Conservation (phyloP, 2,329 filamentous ascomycete species). For the Neoarthrinium moseri region DNA sequence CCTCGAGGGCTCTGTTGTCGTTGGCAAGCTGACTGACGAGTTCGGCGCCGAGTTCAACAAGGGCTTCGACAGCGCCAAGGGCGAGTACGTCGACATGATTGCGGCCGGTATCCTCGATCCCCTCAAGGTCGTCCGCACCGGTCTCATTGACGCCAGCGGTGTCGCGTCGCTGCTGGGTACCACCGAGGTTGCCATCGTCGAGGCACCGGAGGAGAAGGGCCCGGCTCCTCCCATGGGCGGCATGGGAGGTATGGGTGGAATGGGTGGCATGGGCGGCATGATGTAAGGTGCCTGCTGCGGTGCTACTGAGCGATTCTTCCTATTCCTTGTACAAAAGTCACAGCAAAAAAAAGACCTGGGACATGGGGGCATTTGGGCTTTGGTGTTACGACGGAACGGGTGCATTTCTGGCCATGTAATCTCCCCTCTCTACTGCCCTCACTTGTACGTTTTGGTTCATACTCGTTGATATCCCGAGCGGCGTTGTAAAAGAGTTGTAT, state of each 20-base stretch:
- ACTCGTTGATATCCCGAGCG: constrained; percentile 30
- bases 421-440: constrained; percentile 31
- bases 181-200: constrained; percentile 96
- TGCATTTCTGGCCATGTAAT: constrained; percentile 37
- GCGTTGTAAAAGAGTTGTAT: constrained; percentile 29
- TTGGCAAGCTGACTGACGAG: constrained; percentile 98
- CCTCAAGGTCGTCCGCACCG: constrained; percentile 98
- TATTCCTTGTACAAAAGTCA: constrained; percentile 32
- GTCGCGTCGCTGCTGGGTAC: constrained; percentile 96
- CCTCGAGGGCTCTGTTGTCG: constrained; percentile 90
- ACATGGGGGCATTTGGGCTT: constrained; percentile 47
- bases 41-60: constrained; percentile 92
- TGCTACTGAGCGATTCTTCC: constrained; percentile 17
- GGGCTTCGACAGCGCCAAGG: constrained; percentile 94
- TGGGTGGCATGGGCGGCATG: constrained; percentile 55
- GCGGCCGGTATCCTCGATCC: constrained; percentile 94
- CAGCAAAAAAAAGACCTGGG: constrained; percentile 30
- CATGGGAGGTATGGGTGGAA: constrained; percentile 60
- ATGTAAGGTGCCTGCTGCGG: constrained; percentile 45
- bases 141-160: constrained; percentile 89
- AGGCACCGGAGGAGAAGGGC: constrained; percentile 89
- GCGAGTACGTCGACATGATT: constrained; percentile 99
- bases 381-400: constrained; percentile 44
- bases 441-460: constrained; percentile 19
- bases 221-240: constrained; percentile 61